Base-by-base conservation (phyloP, 345 rosid species). In the Sonneratia alba region DNA sequence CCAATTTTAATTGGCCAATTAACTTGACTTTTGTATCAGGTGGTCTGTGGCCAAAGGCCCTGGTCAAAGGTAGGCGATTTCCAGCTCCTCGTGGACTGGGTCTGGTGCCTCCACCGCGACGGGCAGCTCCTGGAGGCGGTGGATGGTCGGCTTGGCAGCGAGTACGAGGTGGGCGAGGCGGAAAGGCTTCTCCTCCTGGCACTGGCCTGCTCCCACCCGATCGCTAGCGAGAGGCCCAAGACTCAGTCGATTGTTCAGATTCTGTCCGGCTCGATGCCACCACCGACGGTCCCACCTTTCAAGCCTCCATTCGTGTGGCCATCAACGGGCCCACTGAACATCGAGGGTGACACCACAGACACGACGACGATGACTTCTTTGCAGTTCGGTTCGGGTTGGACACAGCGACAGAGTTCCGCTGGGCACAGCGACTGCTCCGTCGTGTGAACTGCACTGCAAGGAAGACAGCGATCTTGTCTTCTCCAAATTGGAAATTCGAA, bases 231-330 rank as follows among this genome's bases (percentile, higher is more conserved):
- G 71, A 78, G 91, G 73, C 89, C 91, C 2, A 83, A 81, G 51
- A 85, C 81, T 4, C 81, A 78, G 36, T 64, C 74, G 3, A 77
- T 86, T 18, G 43, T 78, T 56, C 89, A 83, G 45, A 83, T 85
- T 9, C 38, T 83, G 32, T 68, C 81, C 1, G 83, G 85, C n/a
- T 59, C 85, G 2, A 76, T 81, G 73, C 63, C 77, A 0, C 70
- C 48, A 62, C 89, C 89, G 13, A 37, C 7, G 16, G 82, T 88
- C 7, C 86, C 87, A 0, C 84, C 84, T 0, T 82, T 83, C 56
- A 86, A 81, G 76, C 88, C 89, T 0, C 76, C 85, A 1, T 88
- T 86, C 18, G 71, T 83, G 10, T 88, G 89, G 93, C 79, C 76
- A 6, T 59, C 72, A 37, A 51, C 12, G 66, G 70, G 70, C 16